Base-by-base conservation (phyloP, 768 basidiomycete species). In the Russula emetica region DNA sequence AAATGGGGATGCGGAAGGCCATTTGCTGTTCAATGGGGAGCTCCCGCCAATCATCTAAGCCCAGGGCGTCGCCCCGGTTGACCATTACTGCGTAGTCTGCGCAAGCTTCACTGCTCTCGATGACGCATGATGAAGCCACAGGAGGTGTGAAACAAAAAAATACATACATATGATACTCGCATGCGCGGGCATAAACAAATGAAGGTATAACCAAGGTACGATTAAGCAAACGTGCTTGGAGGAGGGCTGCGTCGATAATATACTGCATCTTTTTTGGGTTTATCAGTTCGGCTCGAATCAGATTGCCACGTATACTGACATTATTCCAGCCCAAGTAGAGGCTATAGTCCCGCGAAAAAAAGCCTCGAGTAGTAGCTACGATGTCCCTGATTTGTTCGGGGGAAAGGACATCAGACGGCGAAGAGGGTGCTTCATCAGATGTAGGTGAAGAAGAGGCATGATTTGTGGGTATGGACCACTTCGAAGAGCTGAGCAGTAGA, bases 241-340 rank as follows among this genome's bases (percentile, higher is more conserved):
- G 60, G 20, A 81, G 64, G 7, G 78, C 73, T 1, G 78, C 76
- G 62, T 81, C 80, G 61, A 81, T 74, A 59, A 81, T 81, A 64
- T 81, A 81, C 20, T 79, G 76, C 73, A 81, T 74, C 80, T 79
- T 47, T 55, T 9, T 40, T 63, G 14, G 38, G 30, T 3, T 10
- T 26, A 61, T 67, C 45, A 36, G 50, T 20, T 24, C 32, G 2
- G 22, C 18, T 6, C 22, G 26, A 14, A 34, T 8, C 9, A 11
- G 9, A 40, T n/a, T 34, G 18, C 49, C 18, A 26, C 50, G 22
- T 28, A 18, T 11, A 68, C 78, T 62, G 40, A 80, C 78, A 55
- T 81, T 81, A 68, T 81, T 81, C 78, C 79, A 81, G 26, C 80
- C 80, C 1, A 81, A 67, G 5, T 72, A 72, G 62, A 80, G 69